A percentile compares a stretch with the other conserved stretches of the same genome.
Evolutionary conservation across 2,329 filamentous ascomycete species (phyloP).

Genomic region (Ceratocystiopsis brevicomis): DNA sequence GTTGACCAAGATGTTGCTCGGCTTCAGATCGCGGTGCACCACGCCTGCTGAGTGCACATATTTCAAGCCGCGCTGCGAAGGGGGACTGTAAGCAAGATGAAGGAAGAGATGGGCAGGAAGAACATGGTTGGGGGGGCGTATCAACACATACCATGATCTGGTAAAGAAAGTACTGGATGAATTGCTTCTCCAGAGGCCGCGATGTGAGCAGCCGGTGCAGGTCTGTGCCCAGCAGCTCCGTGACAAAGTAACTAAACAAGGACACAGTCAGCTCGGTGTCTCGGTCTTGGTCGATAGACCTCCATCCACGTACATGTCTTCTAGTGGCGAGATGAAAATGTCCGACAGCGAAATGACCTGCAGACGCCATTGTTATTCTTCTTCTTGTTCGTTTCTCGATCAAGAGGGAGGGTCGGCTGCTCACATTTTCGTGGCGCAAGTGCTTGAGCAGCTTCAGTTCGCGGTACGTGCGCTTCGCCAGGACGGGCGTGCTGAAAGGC

Average conservation of each 20-base stretch:
- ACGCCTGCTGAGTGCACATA: conserved; percentile 98
- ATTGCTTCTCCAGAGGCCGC: conserved; percentile 92
- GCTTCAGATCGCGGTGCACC: conserved; percentile 92
- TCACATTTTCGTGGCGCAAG: conserved; percentile 85
- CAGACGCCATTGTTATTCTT: no score
- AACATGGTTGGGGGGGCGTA: conserved; percentile 1
- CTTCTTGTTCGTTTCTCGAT: not conserved
- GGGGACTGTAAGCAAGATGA: conserved; percentile 3
- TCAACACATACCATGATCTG: conserved; percentile 66
- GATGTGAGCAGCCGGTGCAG: conserved; percentile 90
- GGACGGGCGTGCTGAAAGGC: conserved; percentile 95
- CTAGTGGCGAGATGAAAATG: conserved; percentile 97
- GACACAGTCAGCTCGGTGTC: not conserved
- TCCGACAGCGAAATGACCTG: conserved; percentile 96
- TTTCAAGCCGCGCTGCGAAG: conserved; percentile 70
- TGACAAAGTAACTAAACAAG: conserved; percentile 71
- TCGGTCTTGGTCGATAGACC: no score
- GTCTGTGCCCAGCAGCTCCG: conserved; percentile 90
- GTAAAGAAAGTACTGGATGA: conserved; percentile 99
- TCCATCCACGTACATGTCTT: conserved; percentile 63
- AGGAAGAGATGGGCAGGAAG: not conserved
- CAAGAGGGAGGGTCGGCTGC: conserved; percentile 13
- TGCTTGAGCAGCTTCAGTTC: conserved; percentile 97
- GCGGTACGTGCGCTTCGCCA: conserved; percentile 93
- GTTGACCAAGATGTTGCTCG: conserved; percentile 97